Evolutionary conservation across 2,329 filamentous ascomycete genomes (phyloP).

Genomic region (Phaeosphaeria sp.): DNA sequence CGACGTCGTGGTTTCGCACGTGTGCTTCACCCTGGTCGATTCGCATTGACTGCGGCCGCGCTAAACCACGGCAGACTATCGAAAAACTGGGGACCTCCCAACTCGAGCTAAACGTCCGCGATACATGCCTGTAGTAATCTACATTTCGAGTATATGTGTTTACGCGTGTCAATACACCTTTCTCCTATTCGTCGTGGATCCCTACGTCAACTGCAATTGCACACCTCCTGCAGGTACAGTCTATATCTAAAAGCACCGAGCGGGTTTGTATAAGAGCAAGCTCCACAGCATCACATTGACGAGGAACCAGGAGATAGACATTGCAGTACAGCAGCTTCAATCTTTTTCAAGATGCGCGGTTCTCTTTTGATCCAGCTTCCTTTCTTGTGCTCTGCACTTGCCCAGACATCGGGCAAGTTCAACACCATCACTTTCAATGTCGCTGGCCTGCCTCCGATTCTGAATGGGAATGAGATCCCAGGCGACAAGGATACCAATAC

Average conservation of each 20-base stretch:
- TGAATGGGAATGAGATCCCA: conserved; percentile 67
- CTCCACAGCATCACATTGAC: neutral
- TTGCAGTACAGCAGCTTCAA: neutral
- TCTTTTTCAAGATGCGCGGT: conserved; percentile 18
- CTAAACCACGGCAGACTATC: conserved; percentile 13
- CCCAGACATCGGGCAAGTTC: conserved; percentile 53
- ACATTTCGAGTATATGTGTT: conserved; percentile 6
- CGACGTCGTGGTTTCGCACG: conserved; percentile 8
- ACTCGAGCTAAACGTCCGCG: conserved; percentile 12
- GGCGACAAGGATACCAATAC: conserved; percentile 69
- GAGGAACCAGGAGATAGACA: neutral
- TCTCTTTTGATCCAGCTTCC: conserved; percentile 11
- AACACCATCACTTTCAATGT: conserved; percentile 65
- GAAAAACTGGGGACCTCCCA: conserved; percentile 15
- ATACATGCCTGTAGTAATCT: conserved; percentile 18
- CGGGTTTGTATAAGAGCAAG: neutral
- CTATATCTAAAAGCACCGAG: neutral
- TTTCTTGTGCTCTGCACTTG: conserved; percentile 12
- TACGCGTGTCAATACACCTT: conserved; percentile 14
- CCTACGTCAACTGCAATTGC: neutral
- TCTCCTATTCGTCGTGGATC: conserved; percentile 13
- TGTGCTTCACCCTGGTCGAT: conserved; percentile 17
- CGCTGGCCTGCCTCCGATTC: conserved; percentile 63
- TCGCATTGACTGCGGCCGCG: conserved; percentile 11
- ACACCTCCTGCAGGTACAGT: neutral